Conservation (phyloP, 2,329 filamentous ascomycete genomes). For the Phyllosticta ampelicida region DNA sequence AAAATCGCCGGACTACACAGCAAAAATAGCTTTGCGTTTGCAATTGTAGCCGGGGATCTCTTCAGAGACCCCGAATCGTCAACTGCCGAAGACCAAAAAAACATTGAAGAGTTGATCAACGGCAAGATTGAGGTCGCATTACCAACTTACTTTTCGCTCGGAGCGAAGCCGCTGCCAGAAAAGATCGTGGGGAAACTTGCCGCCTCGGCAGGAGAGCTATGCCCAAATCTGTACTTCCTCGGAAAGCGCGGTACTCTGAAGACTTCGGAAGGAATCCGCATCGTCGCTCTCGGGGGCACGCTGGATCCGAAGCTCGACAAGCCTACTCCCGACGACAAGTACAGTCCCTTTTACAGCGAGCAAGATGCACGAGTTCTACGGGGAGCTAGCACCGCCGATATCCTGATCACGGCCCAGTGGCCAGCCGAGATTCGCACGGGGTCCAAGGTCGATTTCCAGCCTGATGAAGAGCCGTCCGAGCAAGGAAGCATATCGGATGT, state of each 20-base stretch:
- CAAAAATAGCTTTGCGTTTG: slow-evolving; percentile 82
- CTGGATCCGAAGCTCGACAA: slow-evolving; percentile 51
- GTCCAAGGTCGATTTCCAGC: slow-evolving; percentile 53
- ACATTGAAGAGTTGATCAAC: slow-evolving; percentile 48
- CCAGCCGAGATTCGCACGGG: slow-evolving; percentile 60
- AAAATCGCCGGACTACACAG: slow-evolving; percentile 72
- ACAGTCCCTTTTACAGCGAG: slow-evolving; percentile 65
- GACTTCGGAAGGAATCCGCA: slow-evolving; percentile 77
- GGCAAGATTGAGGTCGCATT: slow-evolving; percentile 67
- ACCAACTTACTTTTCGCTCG: slow-evolving; percentile 84
- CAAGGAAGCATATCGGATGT: slow-evolving; percentile 68
- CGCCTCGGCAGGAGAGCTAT: slow-evolving; percentile 58
- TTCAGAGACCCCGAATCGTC: slow-evolving; percentile 47
- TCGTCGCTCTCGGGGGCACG: slow-evolving; percentile 74
- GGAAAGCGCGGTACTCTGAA: slow-evolving; percentile 81
- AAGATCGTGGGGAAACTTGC: slow-evolving; percentile 63
- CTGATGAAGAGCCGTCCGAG: slow-evolving; percentile 37
- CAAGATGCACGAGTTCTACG: slow-evolving; percentile 65
- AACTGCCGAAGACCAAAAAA: slow-evolving; percentile 44
- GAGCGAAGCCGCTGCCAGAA: slow-evolving; percentile 58
- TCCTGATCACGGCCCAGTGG: slow-evolving; percentile 82
- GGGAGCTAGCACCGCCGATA: slow-evolving; percentile 70
- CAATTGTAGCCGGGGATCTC: slow-evolving; percentile 72
- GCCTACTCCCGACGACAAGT: slow-evolving; percentile 58
- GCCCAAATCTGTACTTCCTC: slow-evolving; percentile 82